Conservation (phyloP, 2,329 filamentous ascomycete species). For the Hypoxylon sp. region DNA sequence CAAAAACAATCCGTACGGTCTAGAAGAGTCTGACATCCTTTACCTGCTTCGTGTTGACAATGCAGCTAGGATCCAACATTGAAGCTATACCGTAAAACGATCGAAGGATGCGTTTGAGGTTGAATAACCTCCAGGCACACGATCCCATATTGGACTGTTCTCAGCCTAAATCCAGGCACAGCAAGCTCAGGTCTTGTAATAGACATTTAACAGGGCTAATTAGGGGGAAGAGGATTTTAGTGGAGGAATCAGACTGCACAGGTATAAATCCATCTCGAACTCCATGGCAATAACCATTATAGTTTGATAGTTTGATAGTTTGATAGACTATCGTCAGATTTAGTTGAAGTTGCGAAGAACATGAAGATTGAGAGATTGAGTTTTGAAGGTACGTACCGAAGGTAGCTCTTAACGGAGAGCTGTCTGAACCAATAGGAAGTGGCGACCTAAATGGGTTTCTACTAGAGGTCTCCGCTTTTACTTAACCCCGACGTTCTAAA, state of each 20-base stretch:
- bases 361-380: background rate
- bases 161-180: background rate
- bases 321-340: background rate
- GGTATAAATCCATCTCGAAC: slow-evolving; percentile 1
- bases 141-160: slow-evolving; percentile 1
- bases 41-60: slow-evolving; percentile 22
- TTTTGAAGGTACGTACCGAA: background rate
- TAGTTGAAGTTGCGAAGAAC: background rate
- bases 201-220: background rate
- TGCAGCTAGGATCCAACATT: slow-evolving; percentile 8
- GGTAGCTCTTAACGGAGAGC: background rate
- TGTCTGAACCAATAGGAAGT: slow-evolving; percentile 14
- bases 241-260: background rate
- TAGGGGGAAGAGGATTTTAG: background rate
- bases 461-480: slow-evolving; percentile 5
- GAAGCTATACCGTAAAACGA: slow-evolving; percentile 19
- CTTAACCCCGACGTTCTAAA: slow-evolving; percentile 6
- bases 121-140: slow-evolving; percentile 3
- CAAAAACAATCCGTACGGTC: background rate
- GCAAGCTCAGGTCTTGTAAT: background rate
- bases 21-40: slow-evolving; percentile 14
- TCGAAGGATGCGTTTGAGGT: slow-evolving; percentile 35
- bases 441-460: background rate
- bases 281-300: background rate
- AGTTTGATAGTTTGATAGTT: background rate